Conservation (phyloP, 2,329 filamentous ascomycete genomes). For the Cadophora sp. region DNA sequence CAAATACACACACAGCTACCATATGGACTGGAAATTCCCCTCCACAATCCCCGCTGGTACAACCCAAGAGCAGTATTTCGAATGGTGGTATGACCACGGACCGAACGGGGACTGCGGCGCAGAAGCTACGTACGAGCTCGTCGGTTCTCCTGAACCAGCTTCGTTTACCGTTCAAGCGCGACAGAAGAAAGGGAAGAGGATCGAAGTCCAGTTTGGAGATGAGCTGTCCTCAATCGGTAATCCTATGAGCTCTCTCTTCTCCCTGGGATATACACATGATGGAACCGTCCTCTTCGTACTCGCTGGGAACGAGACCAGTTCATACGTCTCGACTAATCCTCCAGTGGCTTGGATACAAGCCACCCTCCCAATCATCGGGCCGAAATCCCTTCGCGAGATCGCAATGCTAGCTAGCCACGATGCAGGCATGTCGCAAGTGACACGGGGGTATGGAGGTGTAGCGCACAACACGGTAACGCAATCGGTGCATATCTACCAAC, state of each 20-base stretch:
- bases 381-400: constrained; percentile 33
- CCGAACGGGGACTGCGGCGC: constrained; percentile 31
- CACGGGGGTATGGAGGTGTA: constrained; percentile 23
- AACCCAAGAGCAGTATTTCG: constrained; percentile 29
- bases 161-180: constrained; percentile 35
- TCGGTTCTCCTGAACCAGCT: constrained; percentile 24
- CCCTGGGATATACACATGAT: constrained; percentile 29
- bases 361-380: constrained; percentile 30
- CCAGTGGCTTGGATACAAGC: constrained; percentile 38
- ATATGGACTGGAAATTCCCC: constrained; percentile 34
- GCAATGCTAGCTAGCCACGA: constrained; percentile 35
- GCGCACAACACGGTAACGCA: constrained; percentile 37
- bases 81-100: constrained; percentile 26
- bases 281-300: constrained; percentile 36
- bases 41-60: constrained; percentile 25
- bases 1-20: constrained; percentile 27
- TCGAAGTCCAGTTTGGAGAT: constrained; percentile 33
- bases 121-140: constrained; percentile 36
- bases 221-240: constrained; percentile 33
- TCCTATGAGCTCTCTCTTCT: constrained; percentile 29
- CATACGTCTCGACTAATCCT: constrained; percentile 33
- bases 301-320: constrained; percentile 27
- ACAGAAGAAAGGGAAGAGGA: constrained; percentile 24
- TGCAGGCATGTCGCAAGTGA: constrained; percentile 34
- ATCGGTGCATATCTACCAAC: constrained; percentile 27